Evolutionary conservation across 108 stramenopile species (phyloP), one percentile per base, ranked within the genome.

Genomic region (Pseudonitzschia multiseries): DNA sequence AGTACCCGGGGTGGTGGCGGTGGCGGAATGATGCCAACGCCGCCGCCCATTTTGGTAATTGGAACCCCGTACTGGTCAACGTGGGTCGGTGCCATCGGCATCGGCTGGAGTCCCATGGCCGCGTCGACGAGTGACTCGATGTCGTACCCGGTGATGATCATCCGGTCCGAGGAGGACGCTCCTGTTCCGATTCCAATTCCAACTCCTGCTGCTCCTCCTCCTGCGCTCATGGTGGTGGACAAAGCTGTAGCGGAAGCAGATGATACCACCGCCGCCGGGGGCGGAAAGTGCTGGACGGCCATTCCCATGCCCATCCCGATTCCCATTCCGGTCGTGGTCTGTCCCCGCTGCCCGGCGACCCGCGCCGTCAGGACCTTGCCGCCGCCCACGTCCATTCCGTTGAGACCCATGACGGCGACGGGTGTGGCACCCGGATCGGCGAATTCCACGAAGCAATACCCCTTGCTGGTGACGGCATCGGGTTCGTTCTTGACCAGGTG

Each of bases 371-470:
- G 74, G 4, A 86, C 89, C 74, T 96, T 96, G 31, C 97, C 98
- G 1, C 95, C 96, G 17, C 93, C 91, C 79, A 99, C 75, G 32
- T 93, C 91, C 96, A 99, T 95, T 8, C 95, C 96, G 72, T 99
- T 96, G 71, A 99, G 83, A 12, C 97, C 99, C 72, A 89, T 84
- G 68, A 93, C 86, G 13, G 97, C 98, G 24, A 89, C 80, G 21
- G 84, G 83, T 1, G 97, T 97, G 0, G 87, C 81, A 15, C 65
- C 73, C 2, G 93, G 84, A 79, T 98, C 96, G 15, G 78, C 74
- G 75, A 94, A 99, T 77, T 98, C 97, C 31, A 94, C 96, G 83
- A 99, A 99, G 48, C 91, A 96, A 77, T 97, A 99, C 46, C 99
- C 99, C 83, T 98, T 98, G 68, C 84, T 86, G 24, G 83, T 91